These are phyloP conservation scores for Boletus tomentosulus DNA, from an alignment of 768 basidiomycete genomes.

Conservation along the genomic window DNA sequence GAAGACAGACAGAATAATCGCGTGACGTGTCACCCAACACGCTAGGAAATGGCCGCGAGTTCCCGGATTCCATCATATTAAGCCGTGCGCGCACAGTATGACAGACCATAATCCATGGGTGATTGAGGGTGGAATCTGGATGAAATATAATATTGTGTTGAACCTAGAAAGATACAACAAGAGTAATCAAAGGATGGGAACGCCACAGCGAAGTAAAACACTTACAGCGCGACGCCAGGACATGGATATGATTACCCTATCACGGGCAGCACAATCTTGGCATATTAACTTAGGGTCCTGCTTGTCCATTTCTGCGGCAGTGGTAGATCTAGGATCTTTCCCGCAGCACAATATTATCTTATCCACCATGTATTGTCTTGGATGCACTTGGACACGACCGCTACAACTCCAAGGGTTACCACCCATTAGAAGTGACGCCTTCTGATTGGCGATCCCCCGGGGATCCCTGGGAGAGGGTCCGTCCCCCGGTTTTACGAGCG, in stretches of 20 bases:
- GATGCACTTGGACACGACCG: conserved; percentile 20
- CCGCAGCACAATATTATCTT: conserved; percentile 17
- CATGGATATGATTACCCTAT: conserved; percentile 10
- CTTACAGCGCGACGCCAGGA: conserved; percentile 25
- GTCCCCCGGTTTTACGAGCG: conserved; percentile 1
- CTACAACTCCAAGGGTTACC: conserved; percentile 19
- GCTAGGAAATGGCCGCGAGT: not conserved
- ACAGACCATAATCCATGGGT: conserved; percentile 9
- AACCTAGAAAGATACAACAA: conserved; percentile 8
- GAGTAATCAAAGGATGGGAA: not conserved
- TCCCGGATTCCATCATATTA: not conserved
- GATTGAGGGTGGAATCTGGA: conserved; percentile 2
- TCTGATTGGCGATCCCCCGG: conserved; percentile 17
- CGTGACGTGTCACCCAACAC: not conserved
- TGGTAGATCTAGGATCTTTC: conserved; percentile 21
- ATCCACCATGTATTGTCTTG: conserved; percentile 11
- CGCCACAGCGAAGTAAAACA: not conserved
- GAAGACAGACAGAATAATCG: conserved; percentile 23
- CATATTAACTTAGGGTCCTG: conserved; percentile 18
- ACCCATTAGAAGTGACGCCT: conserved; percentile 23
- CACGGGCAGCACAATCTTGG: conserved; percentile 10
- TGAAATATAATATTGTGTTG: conserved; percentile 16
- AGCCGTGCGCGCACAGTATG: not conserved
- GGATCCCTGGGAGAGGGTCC: conserved; percentile 19
- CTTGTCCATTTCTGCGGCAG: conserved; percentile 26